Evolutionary conservation across 2,329 filamentous ascomycete species (phyloP).

Genomic region (Fusarium sp.): DNA sequence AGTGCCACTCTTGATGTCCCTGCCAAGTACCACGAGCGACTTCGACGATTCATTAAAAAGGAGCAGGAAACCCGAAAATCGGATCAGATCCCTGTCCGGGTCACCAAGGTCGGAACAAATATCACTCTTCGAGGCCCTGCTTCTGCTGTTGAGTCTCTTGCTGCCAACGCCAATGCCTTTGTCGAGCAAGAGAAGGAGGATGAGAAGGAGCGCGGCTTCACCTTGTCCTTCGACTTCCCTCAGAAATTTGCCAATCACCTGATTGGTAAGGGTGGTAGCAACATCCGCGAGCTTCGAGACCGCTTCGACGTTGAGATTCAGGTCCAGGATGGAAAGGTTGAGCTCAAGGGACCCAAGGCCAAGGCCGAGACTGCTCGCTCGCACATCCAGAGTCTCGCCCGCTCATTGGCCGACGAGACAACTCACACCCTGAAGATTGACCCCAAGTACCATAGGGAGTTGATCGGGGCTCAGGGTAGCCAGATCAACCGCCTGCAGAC

Average conservation of each 20-base stretch:
- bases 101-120: conserved; percentile 67
- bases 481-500: conserved; percentile 94
- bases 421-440: conserved; percentile 90
- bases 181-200: conserved; percentile 90
- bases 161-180: conserved; percentile 79
- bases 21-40: conserved; percentile 71
- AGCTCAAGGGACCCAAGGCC: conserved; percentile 93
- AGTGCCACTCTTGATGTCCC: conserved; percentile 67
- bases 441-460: conserved; percentile 90
- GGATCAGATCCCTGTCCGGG: conserved; percentile 69
- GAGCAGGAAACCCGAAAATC: conserved; percentile 68
- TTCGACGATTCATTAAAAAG: conserved; percentile 72
- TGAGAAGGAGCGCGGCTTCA: conserved; percentile 92
- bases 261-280: conserved; percentile 74
- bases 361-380: conserved; percentile 90
- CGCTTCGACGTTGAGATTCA: conserved; percentile 81
- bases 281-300: conserved; percentile 73
- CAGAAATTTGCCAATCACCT: conserved; percentile 93
- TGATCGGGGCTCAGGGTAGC: conserved; percentile 88
- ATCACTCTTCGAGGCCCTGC: conserved; percentile 82
- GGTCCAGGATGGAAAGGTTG: conserved; percentile 92
- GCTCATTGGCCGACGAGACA: conserved; percentile 89
- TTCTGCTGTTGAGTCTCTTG: conserved; percentile 76
- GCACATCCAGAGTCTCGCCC: conserved; percentile 82
- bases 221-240: conserved; percentile 88